A percentile compares a stretch with the other conserved stretches of the same genome.
Conservation (phyloP, 371 early-diverging fungal species). For the Lichtheimia ramosa region DNA sequence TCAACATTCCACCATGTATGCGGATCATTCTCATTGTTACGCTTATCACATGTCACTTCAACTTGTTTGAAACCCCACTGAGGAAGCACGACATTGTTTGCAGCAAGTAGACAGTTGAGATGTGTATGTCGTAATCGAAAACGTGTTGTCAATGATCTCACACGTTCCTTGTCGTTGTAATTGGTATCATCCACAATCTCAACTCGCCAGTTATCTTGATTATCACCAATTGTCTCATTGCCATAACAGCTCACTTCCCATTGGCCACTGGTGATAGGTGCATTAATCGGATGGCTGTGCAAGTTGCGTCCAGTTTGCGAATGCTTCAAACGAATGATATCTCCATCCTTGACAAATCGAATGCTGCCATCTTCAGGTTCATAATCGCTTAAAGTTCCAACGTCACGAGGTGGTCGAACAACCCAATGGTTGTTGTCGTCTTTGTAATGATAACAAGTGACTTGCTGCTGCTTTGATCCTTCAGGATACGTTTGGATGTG, state of each 20-base stretch:
- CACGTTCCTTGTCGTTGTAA: conserved; percentile 37
- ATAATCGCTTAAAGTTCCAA: conserved; percentile 27
- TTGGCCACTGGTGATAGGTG: conserved; percentile 81
- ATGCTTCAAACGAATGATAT: conserved; percentile 85
- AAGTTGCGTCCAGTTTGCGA: conserved; percentile 72
- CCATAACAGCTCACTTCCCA: conserved; percentile 92
- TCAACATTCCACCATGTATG: conserved; percentile 97
- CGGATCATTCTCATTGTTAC: conserved; percentile 56
- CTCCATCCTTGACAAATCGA: conserved; percentile 76
- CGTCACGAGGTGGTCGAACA: conserved; percentile 46
- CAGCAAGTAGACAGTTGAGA: conserved; percentile 83
- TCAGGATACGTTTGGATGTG: conserved; percentile 94
- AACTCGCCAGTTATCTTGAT: conserved; percentile 89
- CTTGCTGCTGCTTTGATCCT: conserved; percentile 95
- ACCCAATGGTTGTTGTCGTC: conserved; percentile 98
- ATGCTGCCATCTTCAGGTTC: conserved; percentile 43
- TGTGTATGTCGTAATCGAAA: conserved; percentile 85
- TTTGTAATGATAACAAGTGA: conserved; percentile 98
- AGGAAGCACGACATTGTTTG: conserved; percentile 83
- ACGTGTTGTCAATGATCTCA: conserved; percentile 82
- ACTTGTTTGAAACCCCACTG: conserved; percentile 99
- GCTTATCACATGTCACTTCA: conserved; percentile 89
- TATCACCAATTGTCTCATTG: conserved; percentile 69
- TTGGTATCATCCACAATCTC: conserved; percentile 77
- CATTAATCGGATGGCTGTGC: conserved; percentile 82